These are phyloP conservation scores for Microbotryomycetes sp. DNA, from an alignment of 1,284 basidiomycete species.

Conservation along the genomic window DNA sequence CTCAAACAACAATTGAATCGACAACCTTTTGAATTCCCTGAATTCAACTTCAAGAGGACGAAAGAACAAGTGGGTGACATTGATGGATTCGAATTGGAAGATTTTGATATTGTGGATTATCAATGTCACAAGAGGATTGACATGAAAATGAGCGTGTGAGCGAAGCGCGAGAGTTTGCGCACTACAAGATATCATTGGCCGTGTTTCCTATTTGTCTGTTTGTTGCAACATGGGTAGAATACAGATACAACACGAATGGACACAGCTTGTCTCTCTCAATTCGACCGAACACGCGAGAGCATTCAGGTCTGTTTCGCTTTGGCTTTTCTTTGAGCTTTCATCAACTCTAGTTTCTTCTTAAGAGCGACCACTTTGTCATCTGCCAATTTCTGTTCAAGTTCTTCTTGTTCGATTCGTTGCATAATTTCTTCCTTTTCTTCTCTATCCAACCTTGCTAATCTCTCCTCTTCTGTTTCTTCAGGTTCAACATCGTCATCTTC, in stretches of 20 bases:
- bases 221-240: not conserved
- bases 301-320: not conserved
- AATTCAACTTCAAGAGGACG: conserved; percentile 61
- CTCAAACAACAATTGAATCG: conserved; percentile 73
- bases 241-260: not conserved
- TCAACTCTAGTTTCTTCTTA: not conserved
- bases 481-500: conserved; percentile 12
- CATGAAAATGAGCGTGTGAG: conserved; percentile 73
- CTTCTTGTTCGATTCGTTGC: conserved; percentile 27
- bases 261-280: not conserved
- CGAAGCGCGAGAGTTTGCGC: too few species aligned
- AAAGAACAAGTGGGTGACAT: conserved; percentile 55
- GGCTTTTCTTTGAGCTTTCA: not conserved
- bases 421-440: conserved; percentile 35
- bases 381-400: conserved; percentile 29
- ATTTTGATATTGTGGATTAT: conserved; percentile 82
- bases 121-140: conserved; percentile 76
- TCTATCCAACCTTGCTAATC: conserved; percentile 11
- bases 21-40: conserved; percentile 73
- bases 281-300: not conserved
- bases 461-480: conserved; percentile 29
- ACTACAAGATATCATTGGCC: too few species aligned
- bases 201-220: too few species aligned
- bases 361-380: conserved; percentile 25
- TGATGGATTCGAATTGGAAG: conserved; percentile 72